Evolutionary conservation across 805 yeast species (phyloP), one percentile per base, ranked within the genome.

Genomic region (Grigorovia humatica): DNA sequence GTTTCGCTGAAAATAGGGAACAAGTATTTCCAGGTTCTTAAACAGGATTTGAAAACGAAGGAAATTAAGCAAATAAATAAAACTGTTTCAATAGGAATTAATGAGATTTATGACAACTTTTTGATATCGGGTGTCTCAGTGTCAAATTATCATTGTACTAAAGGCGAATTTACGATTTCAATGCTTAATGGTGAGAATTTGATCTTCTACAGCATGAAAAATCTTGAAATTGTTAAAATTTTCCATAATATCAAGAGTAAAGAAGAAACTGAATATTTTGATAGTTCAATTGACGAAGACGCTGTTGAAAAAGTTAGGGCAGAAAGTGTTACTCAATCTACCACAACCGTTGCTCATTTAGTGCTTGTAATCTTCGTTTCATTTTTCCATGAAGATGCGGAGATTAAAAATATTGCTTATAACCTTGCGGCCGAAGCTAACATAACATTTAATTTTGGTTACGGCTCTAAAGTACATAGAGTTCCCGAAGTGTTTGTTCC

Each of bases 1-100:
- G 83, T 83, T 2, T 75, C 79, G 0, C 53, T 88, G 54, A 81
- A 79, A 58, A 75, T 88, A 50, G 96, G 96, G 8, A 76, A 84
- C 52, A 80, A 79, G 57, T 83, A 73, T 68, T 60, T 87, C 45
- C 90, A 85, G 61, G 66, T 85, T 3, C 60, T 72, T 23, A 70
- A 74, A 20, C 75, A 71, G 23, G 73, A 74, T 30, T 75, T 78
- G 2, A 67, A 64, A 44, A 63, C 71, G n/a, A 49, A 72, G 11
- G 74, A 73, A 53, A 51, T 74, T 15, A 63, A 64, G 13, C 70
- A 60, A 9, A 38, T 54, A 44, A 62, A 66, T 29, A 68, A 59
- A 3, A 57, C 72, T 59, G 64, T 68, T 43, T 63, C 70, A 9
- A 55, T 78, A 19, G 67, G 63, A 40, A 52, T 71, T 45, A 71